Evolutionary conservation across 2,329 filamentous ascomycete species (phyloP).

Genomic region (Colletotrichum musicola): DNA sequence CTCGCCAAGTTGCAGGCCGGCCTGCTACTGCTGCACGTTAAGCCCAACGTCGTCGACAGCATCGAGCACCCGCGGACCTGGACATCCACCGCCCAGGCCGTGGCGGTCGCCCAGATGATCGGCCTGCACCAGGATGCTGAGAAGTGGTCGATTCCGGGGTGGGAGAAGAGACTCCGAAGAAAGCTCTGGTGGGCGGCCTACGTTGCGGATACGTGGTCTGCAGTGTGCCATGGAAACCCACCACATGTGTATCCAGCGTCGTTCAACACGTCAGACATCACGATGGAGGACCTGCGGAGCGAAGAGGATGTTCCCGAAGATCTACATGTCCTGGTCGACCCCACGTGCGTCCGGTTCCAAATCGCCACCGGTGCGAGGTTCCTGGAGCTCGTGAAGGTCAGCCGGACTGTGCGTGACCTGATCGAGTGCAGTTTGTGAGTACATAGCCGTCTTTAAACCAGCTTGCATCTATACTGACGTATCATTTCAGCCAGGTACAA

Average conservation of each 20-base stretch:
- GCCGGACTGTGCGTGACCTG: conserved; percentile 47
- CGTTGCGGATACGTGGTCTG: conserved; percentile 58
- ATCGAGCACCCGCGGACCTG: conserved; percentile 61
- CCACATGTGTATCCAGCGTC: conserved; percentile 56
- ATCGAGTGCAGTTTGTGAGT: conserved; percentile 52
- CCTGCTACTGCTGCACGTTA: conserved; percentile 58
- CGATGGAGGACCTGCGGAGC: conserved; percentile 56
- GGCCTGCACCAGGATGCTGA: conserved; percentile 59
- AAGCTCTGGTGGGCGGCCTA: conserved; percentile 62
- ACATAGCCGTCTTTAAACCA: not conserved
- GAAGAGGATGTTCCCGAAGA: conserved; percentile 57
- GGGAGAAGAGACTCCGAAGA: conserved; percentile 57
- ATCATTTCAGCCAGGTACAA: conserved; percentile 44
- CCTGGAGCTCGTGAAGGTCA: conserved; percentile 49
- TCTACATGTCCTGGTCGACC: conserved; percentile 51
- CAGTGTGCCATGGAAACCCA: conserved; percentile 60
- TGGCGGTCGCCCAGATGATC: conserved; percentile 59
- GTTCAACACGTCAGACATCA: conserved; percentile 54
- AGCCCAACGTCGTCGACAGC: conserved; percentile 58
- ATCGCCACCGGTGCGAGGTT: conserved; percentile 54
- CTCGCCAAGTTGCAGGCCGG: conserved; percentile 61
- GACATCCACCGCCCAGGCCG: conserved; percentile 57
- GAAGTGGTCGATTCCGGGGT: conserved; percentile 55
- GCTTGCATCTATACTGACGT: not conserved
- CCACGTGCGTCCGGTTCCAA: conserved; percentile 48